Percentiles rank a stretch among this genome's conserved stretches.
Evolutionary conservation across 768 basidiomycete species (phyloP).

Genomic region (Boletellus sp.): DNA sequence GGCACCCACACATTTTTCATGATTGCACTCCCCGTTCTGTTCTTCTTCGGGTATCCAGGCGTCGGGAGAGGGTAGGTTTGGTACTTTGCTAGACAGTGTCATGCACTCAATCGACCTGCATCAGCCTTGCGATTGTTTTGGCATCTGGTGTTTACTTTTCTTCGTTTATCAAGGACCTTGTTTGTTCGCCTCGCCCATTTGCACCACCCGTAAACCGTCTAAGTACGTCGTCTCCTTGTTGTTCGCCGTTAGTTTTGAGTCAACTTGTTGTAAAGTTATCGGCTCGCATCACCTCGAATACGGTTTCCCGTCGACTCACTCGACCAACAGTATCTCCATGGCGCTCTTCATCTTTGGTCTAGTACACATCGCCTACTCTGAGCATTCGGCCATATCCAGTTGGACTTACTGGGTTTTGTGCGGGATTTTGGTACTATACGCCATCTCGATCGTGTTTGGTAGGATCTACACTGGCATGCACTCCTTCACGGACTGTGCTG

Average conservation of each 20-base stretch:
- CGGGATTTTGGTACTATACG: constrained; percentile 52
- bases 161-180: constrained; percentile 83
- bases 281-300: constrained; percentile 85
- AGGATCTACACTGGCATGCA: constrained; percentile 89
- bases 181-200: constrained; percentile 88
- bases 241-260: neutral
- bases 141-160: constrained; percentile 83
- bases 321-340: constrained; percentile 86
- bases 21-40: constrained; percentile 78
- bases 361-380: constrained; percentile 47
- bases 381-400: constrained; percentile 41
- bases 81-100: neutral
- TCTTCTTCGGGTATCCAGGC: constrained; percentile 80
- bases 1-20: constrained; percentile 94
- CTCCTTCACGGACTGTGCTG: constrained; percentile 69
- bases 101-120: neutral
- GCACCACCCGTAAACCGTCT: constrained; percentile 88
- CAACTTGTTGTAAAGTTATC: constrained; percentile 46
- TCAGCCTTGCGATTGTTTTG: constrained; percentile 64
- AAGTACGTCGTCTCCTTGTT: constrained; percentile 46
- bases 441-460: constrained; percentile 71
- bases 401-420: constrained; percentile 41
- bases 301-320: constrained; percentile 95
- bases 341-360: constrained; percentile 74
- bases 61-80: constrained; percentile 67